Percentiles rank a stretch among this genome's conserved stretches.
Conservation (phyloP, 2,329 filamentous ascomycete species). For the Helotiales sp. region DNA sequence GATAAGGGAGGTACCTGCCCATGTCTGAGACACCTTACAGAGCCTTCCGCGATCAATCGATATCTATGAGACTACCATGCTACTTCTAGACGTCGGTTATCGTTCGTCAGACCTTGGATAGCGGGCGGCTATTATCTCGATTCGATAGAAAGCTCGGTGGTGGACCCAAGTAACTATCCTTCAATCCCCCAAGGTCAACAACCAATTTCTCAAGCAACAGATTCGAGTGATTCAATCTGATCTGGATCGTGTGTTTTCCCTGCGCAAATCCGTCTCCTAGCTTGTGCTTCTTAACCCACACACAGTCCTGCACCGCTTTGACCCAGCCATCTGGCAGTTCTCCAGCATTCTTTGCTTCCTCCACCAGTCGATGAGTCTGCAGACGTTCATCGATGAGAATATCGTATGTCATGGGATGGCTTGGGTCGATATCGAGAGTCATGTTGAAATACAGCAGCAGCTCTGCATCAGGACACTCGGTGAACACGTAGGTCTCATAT, state of each 20-base stretch:
- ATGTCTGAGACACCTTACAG: background rate
- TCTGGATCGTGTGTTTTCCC: constrained; percentile 16
- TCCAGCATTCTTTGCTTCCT: constrained; percentile 36
- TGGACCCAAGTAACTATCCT: constrained; percentile 46
- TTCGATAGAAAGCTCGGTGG: constrained; percentile 27
- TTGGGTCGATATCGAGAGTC: constrained; percentile 45
- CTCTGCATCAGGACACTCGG: constrained; percentile 15
- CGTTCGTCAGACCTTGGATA: background rate
- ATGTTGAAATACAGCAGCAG: constrained; percentile 24
- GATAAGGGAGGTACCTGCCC: no score
- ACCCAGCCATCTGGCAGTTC: constrained; percentile 24
- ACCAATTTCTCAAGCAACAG: constrained; percentile 46
- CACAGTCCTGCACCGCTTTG: constrained; percentile 23
- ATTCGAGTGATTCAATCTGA: constrained; percentile 40
- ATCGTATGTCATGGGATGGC: constrained; percentile 47
- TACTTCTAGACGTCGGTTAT: background rate
- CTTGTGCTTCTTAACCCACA: constrained; percentile 45
- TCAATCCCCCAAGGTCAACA: constrained; percentile 46
- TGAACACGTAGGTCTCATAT: constrained; percentile 61
- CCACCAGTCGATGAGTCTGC: constrained; percentile 5
- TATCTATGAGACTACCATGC: background rate
- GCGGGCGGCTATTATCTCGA: background rate
- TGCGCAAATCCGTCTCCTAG: constrained; percentile 35
- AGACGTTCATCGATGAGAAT: constrained; percentile 46
- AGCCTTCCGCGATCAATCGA: background rate